phyloP scores from a whole-genome alignment of 202 grass and related monocot species.

The Panicum virgatum region DNA sequence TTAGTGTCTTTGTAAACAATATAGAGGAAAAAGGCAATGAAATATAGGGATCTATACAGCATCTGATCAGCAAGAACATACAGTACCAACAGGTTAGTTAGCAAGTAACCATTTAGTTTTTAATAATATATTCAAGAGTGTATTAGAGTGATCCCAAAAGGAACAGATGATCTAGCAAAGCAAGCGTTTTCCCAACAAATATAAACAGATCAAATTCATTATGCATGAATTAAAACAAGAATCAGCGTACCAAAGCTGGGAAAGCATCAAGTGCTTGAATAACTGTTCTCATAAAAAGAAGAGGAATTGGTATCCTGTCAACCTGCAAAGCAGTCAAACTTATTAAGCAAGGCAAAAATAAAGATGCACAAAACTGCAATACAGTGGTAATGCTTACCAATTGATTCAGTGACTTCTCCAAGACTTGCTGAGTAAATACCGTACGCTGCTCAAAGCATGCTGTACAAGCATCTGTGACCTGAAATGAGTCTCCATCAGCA shows the following conservation, averaged over 20 bases:
- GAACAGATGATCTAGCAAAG: neutral
- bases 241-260: constrained; percentile 74
- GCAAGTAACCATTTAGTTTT: neutral
- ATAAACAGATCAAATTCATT: constrained; percentile 40
- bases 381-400: constrained; percentile 52
- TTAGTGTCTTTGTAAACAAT: constrained; percentile 4
- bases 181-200: neutral
- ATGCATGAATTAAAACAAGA: constrained; percentile 24
- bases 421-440: constrained; percentile 98
- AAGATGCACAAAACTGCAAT: constrained; percentile 1
- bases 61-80: neutral
- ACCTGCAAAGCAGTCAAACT: constrained; percentile 59
- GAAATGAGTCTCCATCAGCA: constrained; percentile 53
- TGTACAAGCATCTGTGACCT: constrained; percentile 95
- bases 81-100: neutral
- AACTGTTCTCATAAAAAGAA: constrained; percentile 98
- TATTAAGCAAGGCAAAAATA: constrained; percentile 31
- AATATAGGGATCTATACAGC: neutral
- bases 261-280: constrained; percentile 99
- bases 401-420: constrained; percentile 85
- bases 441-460: constrained; percentile 98
- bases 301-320: constrained; percentile 84
- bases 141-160: neutral
- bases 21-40: neutral
- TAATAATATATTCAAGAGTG: constrained; percentile 1